phyloP scores from a whole-genome alignment of 768 basidiomycete genomes.

The Mycena rebaudengoi region DNA sequence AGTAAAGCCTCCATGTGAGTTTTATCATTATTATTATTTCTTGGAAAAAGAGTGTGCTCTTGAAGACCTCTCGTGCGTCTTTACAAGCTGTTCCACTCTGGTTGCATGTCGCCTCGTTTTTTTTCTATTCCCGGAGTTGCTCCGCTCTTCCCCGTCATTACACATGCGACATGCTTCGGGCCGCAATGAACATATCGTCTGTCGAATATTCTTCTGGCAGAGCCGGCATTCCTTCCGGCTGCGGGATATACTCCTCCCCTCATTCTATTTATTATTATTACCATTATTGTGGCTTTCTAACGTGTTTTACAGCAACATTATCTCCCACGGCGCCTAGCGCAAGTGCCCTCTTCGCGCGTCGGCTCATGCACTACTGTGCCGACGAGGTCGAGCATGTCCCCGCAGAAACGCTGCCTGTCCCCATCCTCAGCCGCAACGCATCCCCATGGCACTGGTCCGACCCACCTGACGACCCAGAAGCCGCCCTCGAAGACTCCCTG shows the following conservation, averaged over 20 bases:
- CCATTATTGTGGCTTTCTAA: not conserved
- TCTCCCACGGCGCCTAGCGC: conserved; percentile 33
- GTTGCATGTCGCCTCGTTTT: no score
- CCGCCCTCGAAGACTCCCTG: conserved; percentile 43
- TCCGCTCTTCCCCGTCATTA: no score
- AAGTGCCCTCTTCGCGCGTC: conserved; percentile 71
- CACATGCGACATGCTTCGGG: no score
- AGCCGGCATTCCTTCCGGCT: no score
- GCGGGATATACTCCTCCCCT: not conserved
- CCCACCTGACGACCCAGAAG: conserved; percentile 10
- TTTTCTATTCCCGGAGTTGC: no score
- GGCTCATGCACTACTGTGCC: conserved; percentile 88
- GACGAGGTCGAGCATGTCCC: conserved; percentile 57
- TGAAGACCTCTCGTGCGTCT: no score
- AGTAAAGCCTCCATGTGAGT: conserved; percentile 45
- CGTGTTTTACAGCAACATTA: conserved; percentile 27
- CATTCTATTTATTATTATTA: conserved; percentile 2
- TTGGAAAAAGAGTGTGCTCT: no score
- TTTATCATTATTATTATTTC: conserved; percentile 15
- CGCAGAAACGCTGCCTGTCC: conserved; percentile 2
- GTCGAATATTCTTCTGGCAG: no score
- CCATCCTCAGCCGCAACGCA: conserved; percentile 6
- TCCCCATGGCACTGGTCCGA: not conserved
- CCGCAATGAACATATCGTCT: no score
- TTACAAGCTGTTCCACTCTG: no score